Evolutionary conservation across 805 yeast species (phyloP).

Genomic region (Wickerhamomyces sydowiorum): DNA sequence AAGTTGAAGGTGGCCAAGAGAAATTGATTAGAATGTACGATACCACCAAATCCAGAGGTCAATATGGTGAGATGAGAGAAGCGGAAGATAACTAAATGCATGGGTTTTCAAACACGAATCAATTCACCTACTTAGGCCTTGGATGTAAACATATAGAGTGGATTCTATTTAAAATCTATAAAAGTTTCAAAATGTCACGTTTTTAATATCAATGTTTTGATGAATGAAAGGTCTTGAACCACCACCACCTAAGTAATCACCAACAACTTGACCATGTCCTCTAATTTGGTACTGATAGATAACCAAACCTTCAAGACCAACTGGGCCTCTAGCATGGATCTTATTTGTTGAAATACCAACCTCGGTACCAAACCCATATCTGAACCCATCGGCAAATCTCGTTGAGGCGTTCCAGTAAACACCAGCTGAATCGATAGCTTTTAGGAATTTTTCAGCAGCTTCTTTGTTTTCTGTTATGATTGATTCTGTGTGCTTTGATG

Average conservation of each 20-base stretch:
- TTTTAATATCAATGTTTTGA: constrained; percentile 43
- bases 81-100: constrained; percentile 26
- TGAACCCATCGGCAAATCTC: constrained; percentile 96
- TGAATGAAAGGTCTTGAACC: constrained; percentile 78
- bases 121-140: constrained; percentile 21
- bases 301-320: constrained; percentile 94
- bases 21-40: constrained; percentile 89
- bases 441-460: constrained; percentile 70
- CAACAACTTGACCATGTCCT: constrained; percentile 91
- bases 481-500: constrained; percentile 95
- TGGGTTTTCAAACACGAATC: no score
- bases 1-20: constrained; percentile 92
- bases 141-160: no score
- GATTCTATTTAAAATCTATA: neutral
- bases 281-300: constrained; percentile 90
- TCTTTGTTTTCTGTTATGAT: constrained; percentile 73
- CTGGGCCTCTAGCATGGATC: constrained; percentile 98
- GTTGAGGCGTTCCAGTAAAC: constrained; percentile 98
- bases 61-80: constrained; percentile 55
- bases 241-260: constrained; percentile 91
- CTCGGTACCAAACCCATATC: constrained; percentile 98
- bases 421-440: constrained; percentile 90
- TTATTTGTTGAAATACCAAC: constrained; percentile 97
- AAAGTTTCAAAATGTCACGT: constrained; percentile 21
- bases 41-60: constrained; percentile 79